Evolutionary conservation across 208 protist species (phyloP).

Genomic region (Crithidia expoeki): DNA sequence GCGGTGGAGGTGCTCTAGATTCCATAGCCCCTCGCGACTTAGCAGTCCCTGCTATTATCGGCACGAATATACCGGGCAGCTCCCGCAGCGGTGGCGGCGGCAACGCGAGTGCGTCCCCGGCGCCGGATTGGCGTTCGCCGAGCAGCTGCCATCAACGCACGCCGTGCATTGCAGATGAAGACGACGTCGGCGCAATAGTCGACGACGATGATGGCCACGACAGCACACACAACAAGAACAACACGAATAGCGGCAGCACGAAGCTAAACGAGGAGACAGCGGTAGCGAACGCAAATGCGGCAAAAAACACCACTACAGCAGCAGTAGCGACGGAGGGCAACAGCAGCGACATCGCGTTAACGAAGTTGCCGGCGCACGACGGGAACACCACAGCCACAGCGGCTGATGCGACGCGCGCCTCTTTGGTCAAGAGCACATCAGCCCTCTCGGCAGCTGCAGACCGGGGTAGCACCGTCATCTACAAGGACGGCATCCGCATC

Average conservation of each 20-base stretch:
- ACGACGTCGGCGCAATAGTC: slow-evolving; percentile 48
- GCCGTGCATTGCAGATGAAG: slow-evolving; percentile 71
- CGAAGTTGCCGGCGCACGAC: background rate
- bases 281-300: background rate
- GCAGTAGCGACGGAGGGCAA: background rate
- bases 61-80: background rate
- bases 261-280: too few species aligned
- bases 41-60: background rate
- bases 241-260: too few species aligned
- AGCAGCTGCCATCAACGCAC: slow-evolving; percentile 79
- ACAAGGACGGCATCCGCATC: slow-evolving; percentile 32
- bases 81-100: background rate
- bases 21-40: background rate
- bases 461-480: slow-evolving; percentile 12
- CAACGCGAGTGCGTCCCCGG: slow-evolving; percentile 4
- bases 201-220: slow-evolving; percentile 10
- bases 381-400: background rate
- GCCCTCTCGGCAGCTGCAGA: background rate
- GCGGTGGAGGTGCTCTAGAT: background rate
- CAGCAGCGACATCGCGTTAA: background rate
- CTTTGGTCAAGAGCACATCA: background rate
- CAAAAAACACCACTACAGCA: background rate
- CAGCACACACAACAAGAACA: too few species aligned
- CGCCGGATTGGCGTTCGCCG: slow-evolving; percentile 49
- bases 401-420: background rate